Conservation (phyloP, 805 yeast species). For the Jamesozyma piceae region DNA sequence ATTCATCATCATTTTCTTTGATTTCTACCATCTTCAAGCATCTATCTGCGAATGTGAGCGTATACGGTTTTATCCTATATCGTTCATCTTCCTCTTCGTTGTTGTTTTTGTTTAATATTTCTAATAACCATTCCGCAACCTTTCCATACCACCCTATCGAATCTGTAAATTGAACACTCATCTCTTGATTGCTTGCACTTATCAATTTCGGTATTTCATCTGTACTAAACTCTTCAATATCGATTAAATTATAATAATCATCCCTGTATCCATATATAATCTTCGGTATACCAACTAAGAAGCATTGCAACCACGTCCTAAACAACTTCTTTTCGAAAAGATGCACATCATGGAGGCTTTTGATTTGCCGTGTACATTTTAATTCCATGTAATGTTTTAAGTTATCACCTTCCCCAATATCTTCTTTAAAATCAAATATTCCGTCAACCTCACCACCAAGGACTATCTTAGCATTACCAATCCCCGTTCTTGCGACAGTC, state of each 20-base stretch:
- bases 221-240: slow-evolving; percentile 67
- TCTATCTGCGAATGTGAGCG: slow-evolving; percentile 40
- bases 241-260: slow-evolving; percentile 46
- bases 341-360: slow-evolving; percentile 45
- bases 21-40: slow-evolving; percentile 43
- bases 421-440: slow-evolving; percentile 62
- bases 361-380: slow-evolving; percentile 58
- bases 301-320: slow-evolving; percentile 90
- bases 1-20: slow-evolving; percentile 28
- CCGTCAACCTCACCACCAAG: slow-evolving; percentile 95
- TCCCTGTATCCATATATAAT: slow-evolving; percentile 84
- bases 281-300: slow-evolving; percentile 70
- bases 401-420: slow-evolving; percentile 33
- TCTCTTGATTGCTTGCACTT: slow-evolving; percentile 34
- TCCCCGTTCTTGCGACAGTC: slow-evolving; percentile 72
- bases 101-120: slow-evolving; percentile 24
- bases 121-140: slow-evolving; percentile 63
- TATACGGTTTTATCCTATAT: slow-evolving; percentile 50
- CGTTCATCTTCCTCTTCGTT: slow-evolving; percentile 36
- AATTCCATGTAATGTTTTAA: slow-evolving; percentile 75
- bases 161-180: slow-evolving; percentile 59
- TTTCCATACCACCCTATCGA: slow-evolving; percentile 83
- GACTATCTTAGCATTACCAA: slow-evolving; percentile 59
- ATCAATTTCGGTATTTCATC: slow-evolving; percentile 67
- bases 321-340: slow-evolving; percentile 70